Conservation (phyloP, 2,329 filamentous ascomycete genomes). For the Neonectria magnoliae region DNA sequence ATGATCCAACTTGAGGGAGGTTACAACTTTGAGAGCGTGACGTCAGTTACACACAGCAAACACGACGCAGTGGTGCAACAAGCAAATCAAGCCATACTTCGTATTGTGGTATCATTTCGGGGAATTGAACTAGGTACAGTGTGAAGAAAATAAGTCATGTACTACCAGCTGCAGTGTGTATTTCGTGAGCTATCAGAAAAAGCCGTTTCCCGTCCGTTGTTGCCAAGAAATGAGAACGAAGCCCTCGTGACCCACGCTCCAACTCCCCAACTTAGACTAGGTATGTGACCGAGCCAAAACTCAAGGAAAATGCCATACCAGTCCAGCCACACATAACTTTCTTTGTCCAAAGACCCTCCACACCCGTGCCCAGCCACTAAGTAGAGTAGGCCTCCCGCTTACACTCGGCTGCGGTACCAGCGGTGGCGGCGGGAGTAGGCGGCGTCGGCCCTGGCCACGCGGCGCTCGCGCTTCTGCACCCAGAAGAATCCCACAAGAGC, state of each 20-base stretch:
- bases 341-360: not conserved
- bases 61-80: not conserved
- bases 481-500: conserved; percentile 67
- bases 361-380: not conserved
- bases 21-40: not conserved
- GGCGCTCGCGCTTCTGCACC: conserved; percentile 55
- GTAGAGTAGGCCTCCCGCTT: conserved; percentile 25
- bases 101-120: conserved; percentile 2
- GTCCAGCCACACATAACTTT: too few species aligned
- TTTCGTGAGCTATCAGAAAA: not conserved
- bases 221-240: conserved; percentile 2
- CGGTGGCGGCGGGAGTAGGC: conserved; percentile 50
- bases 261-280: not conserved
- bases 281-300: not conserved
- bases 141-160: not conserved
- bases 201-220: conserved; percentile 4
- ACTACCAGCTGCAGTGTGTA: not conserved
- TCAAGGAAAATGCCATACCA: conserved; percentile 7
- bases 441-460: conserved; percentile 46
- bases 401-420: conserved; percentile 57
- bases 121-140: not conserved
- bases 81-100: not conserved
- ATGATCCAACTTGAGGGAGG: not conserved
- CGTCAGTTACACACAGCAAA: not conserved
- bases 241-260: not conserved